Evolutionary conservation across 1,139 yeast species (phyloP), one percentile per base, ranked within the genome.

Genomic region (Schizosaccharomyces versatilis): DNA sequence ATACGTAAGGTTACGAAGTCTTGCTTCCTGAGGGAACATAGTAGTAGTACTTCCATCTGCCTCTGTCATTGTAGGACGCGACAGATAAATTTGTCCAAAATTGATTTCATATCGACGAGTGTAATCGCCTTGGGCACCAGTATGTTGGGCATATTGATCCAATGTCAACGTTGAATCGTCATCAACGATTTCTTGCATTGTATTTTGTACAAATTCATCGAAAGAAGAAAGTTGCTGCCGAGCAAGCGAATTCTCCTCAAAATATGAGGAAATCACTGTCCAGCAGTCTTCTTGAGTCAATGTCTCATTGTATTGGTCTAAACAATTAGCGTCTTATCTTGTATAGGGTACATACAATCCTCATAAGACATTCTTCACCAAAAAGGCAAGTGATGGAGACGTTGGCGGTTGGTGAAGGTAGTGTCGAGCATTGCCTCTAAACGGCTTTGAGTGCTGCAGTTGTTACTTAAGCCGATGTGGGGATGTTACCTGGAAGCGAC

Each of bases 1-100:
- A 67, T 93, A 93, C 0, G 99, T 93, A 69, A 93, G 75, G 67
- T 90, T 90, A 70, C 99, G 80, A 61, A 90, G 75, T 63, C 99
- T 77, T 7, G 98, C 98, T 68, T 93, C 99, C 69, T 93, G 98
- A 9, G 99, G 98, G 67, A 84, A 84, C 82, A 93, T 80, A 15
- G 95, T 94, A 64, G 86, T 93, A n/a, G 97, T 88, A 39, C 95
- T 86, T 72, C 99, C 99, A 71, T 93, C 99, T 39, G 97, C 95
- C 72, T 93, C 99, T 19, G 97, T 93, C 78, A 90, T 95, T 54
- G 95, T 85, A 47, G 99, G 98, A 64, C 90, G 84, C 47, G 97
- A 86, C 62, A 93, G 79, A 68, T 84, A 93, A 64, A 93, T 90
- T 68, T 90, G 93, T 60, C 98, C 99, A 70, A 93, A 93, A 38